Evolutionary conservation across 2,329 filamentous ascomycete species (phyloP).

Genomic region (Epichloe brachyelytri): DNA sequence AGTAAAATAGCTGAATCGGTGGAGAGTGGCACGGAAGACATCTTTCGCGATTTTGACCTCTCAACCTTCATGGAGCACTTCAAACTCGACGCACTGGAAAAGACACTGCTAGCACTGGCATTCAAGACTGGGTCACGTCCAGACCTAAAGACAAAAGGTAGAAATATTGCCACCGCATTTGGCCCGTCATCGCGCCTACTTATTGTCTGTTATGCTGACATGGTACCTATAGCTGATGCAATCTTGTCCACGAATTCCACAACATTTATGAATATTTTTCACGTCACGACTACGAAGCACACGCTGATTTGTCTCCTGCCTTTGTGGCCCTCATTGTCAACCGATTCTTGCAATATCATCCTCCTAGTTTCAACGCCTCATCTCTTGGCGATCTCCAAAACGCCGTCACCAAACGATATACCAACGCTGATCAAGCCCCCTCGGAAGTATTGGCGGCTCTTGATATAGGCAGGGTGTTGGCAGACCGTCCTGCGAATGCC

Average conservation of each 20-base stretch:
- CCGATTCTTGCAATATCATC: slow-evolving; percentile 75
- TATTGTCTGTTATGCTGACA: slow-evolving; percentile 10
- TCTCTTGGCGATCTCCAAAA: slow-evolving; percentile 56
- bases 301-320: slow-evolving; percentile 51
- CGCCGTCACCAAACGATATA: slow-evolving; percentile 57
- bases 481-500: slow-evolving; percentile 41
- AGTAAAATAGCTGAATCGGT: slow-evolving; percentile 88
- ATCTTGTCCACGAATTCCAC: slow-evolving; percentile 71
- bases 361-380: slow-evolving; percentile 69
- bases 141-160: slow-evolving; percentile 85
- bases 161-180: slow-evolving; percentile 11
- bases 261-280: slow-evolving; percentile 67
- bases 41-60: slow-evolving; percentile 94
- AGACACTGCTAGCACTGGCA: slow-evolving; percentile 75
- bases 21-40: slow-evolving; percentile 78
- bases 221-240: slow-evolving; percentile 57
- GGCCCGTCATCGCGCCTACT: background rate
- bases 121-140: slow-evolving; percentile 72
- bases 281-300: slow-evolving; percentile 46
- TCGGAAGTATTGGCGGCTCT: slow-evolving; percentile 58
- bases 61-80: slow-evolving; percentile 93
- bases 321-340: slow-evolving; percentile 75
- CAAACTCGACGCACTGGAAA: slow-evolving; percentile 77
- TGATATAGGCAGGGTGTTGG: slow-evolving; percentile 53
- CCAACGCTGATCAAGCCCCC: slow-evolving; percentile 51